phyloP scores from a whole-genome alignment of 768 basidiomycete genomes.

The Tulasnella sp. region DNA sequence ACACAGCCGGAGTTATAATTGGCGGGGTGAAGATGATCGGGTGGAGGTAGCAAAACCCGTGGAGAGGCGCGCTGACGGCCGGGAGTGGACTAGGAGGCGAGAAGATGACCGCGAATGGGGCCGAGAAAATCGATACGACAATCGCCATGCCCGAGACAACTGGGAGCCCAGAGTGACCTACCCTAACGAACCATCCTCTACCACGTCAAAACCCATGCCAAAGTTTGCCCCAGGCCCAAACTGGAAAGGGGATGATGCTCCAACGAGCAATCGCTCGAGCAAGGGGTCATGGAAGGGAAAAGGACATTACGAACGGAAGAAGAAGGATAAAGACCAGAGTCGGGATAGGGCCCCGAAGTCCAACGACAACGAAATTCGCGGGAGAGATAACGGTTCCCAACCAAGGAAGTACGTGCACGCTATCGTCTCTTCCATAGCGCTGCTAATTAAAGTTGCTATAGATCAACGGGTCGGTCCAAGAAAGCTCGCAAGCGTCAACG shows the following conservation, averaged over 20 bases:
- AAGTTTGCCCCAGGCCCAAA: conserved; percentile 32
- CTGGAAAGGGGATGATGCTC: conserved; percentile 26
- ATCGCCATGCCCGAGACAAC: neutral
- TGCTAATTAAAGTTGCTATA: neutral
- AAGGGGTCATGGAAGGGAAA: conserved; percentile 29
- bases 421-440: neutral
- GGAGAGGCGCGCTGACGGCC: conserved; percentile 2
- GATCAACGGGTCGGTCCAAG: conserved; percentile 19
- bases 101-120: conserved; percentile 23
- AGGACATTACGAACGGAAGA: conserved; percentile 22
- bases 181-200: neutral
- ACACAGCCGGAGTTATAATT: neutral
- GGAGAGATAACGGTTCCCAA: conserved; percentile 5
- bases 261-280: neutral
- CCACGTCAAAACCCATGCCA: conserved; percentile 42
- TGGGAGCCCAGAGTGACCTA: conserved; percentile 22
- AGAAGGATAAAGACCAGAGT: conserved; percentile 30
- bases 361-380: conserved; percentile 23
- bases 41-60: neutral
- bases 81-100: conserved; percentile 22
- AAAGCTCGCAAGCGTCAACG: conserved; percentile 27
- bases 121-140: neutral
- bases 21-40: conserved; percentile 21
- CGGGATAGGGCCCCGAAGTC: neutral
- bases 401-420: conserved; percentile 8